phyloP scores from a whole-genome alignment of 306 rosid species.

The Dryas octopetala region DNA sequence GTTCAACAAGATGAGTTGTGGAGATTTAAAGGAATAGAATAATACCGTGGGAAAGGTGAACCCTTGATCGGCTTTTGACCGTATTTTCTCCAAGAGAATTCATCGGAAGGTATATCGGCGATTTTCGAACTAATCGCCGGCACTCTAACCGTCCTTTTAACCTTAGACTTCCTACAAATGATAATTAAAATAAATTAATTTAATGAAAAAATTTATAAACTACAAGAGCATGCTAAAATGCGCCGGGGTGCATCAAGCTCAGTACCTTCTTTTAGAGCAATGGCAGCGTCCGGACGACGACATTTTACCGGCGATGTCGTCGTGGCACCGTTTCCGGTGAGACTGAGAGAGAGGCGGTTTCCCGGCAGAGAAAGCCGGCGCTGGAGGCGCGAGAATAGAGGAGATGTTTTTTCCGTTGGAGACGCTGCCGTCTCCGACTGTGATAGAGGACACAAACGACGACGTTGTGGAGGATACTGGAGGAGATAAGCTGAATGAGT shows the following conservation, averaged over 20 bases:
- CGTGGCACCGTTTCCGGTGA: slow-evolving; percentile 52
- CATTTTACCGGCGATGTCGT: slow-evolving; percentile 29
- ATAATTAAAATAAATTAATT: background rate
- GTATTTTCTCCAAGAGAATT: slow-evolving; percentile 75
- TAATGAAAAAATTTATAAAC: background rate
- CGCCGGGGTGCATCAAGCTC: background rate
- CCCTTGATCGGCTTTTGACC: slow-evolving; percentile 90
- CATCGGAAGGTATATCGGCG: slow-evolving; percentile 78
- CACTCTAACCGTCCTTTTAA: slow-evolving; percentile 52
- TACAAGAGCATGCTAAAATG: background rate
- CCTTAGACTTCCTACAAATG: slow-evolving; percentile 49
- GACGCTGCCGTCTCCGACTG: slow-evolving; percentile 69
- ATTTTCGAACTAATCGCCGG: slow-evolving; percentile 63
- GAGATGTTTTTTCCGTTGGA: slow-evolving; percentile 59
- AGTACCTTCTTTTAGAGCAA: slow-evolving; percentile 76
- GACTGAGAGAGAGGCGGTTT: slow-evolving; percentile 65
- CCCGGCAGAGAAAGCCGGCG: slow-evolving; percentile 35
- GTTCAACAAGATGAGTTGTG: background rate
- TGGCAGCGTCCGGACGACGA: slow-evolving; percentile 58
- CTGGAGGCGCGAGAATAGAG: slow-evolving; percentile 26
- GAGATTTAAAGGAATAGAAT: background rate
- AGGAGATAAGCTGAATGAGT: slow-evolving; percentile 38
- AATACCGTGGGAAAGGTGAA: slow-evolving; percentile 72
- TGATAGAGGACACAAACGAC: slow-evolving; percentile 60
- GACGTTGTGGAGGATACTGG: slow-evolving; percentile 55